phyloP scores from a whole-genome alignment of 345 rosid genomes.

The Bretschneidera sinensis region DNA sequence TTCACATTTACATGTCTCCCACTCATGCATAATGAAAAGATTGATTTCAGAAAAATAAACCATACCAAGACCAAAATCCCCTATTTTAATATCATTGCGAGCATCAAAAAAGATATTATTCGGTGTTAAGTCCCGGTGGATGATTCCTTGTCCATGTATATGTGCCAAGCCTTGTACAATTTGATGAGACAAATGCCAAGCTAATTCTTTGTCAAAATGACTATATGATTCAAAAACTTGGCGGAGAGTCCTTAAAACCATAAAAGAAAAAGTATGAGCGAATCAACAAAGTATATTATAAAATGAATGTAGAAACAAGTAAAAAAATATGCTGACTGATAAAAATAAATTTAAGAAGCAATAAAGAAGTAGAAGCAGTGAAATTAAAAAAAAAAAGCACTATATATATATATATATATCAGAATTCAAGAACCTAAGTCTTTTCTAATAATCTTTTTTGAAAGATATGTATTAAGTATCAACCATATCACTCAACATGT shows the following conservation, averaged over 20 bases:
- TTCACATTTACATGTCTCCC: too few species aligned
- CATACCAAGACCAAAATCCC: slow-evolving; percentile 94
- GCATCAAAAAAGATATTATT: slow-evolving; percentile 94
- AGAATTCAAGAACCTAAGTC: not conserved
- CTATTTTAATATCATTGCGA: slow-evolving; percentile 88
- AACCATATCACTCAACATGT: not conserved
- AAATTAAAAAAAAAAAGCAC: too few species aligned
- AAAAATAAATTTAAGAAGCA: not conserved
- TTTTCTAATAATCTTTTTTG: not conserved
- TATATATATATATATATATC: not conserved
- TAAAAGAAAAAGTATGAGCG: slow-evolving; percentile 11
- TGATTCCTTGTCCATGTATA: slow-evolving; percentile 95
- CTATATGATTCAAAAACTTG: slow-evolving; percentile 80
- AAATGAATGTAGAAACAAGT: slow-evolving; percentile 7
- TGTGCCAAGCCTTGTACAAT: slow-evolving; percentile 95
- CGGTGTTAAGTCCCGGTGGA: slow-evolving; percentile 95
- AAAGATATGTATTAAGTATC: not conserved
- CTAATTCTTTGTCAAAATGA: slow-evolving; percentile 73
- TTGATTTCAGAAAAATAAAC: slow-evolving; percentile 18
- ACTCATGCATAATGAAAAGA: slow-evolving; percentile 4
- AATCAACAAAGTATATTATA: slow-evolving; percentile 6
- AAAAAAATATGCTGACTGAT: not conserved
- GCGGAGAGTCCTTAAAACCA: slow-evolving; percentile 70
- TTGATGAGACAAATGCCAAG: slow-evolving; percentile 89
- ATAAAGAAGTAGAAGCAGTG: not conserved